Evolutionary conservation across 2,329 filamentous ascomycete genomes (phyloP).

Genomic region (Trichocomaceae sp.): DNA sequence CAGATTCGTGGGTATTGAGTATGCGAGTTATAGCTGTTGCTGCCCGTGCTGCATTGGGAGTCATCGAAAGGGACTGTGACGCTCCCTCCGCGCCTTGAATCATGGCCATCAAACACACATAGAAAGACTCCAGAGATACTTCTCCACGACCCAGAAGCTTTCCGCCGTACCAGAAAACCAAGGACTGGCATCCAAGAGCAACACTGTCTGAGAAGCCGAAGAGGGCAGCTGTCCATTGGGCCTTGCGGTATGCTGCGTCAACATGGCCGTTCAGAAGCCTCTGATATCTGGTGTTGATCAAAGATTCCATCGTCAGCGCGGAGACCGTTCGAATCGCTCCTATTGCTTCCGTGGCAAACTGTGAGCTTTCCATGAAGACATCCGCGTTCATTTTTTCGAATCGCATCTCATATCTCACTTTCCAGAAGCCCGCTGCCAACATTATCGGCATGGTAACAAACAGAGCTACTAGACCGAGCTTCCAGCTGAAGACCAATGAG

Average conservation of each 20-base stretch:
- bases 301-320: constrained; percentile 62
- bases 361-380: constrained; percentile 64
- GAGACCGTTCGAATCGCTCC: constrained; percentile 67
- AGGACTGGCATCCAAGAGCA: constrained; percentile 56
- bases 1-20: constrained; percentile 15
- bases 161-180: constrained; percentile 55
- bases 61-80: constrained; percentile 61
- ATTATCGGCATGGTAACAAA: constrained; percentile 53
- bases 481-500: constrained; percentile 69
- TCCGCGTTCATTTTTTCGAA: constrained; percentile 63
- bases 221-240: constrained; percentile 56
- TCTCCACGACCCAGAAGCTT: constrained; percentile 50
- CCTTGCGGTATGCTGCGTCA: constrained; percentile 52
- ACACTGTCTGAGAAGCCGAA: constrained; percentile 65
- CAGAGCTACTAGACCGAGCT: constrained; percentile 61
- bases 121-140: constrained; percentile 44
- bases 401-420: constrained; percentile 58
- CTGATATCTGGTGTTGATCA: constrained; percentile 57
- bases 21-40: constrained; percentile 34
- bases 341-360: constrained; percentile 69
- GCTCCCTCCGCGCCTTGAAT: constrained; percentile 62
- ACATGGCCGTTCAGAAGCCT: constrained; percentile 55
- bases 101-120: constrained; percentile 58
- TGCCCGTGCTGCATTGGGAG: constrained; percentile 47
- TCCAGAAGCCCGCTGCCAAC: constrained; percentile 44